Conservation (phyloP, 768 basidiomycete genomes). For the Pulveroboletus sp. region DNA sequence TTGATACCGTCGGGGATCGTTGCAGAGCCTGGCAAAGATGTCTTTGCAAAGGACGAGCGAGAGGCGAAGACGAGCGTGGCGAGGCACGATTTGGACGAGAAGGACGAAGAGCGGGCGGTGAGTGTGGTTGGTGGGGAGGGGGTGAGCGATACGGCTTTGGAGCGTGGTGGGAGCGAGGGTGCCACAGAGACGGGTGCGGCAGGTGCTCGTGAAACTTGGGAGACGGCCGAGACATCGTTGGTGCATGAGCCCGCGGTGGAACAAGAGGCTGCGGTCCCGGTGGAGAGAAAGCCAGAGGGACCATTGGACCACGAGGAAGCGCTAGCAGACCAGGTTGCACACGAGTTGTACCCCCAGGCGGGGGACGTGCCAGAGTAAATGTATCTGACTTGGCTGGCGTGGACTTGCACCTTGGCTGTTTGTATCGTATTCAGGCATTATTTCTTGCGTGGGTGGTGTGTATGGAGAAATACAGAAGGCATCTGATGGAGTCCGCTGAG, state of each 20-base stretch:
- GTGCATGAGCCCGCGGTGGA: neutral
- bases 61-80: conserved; percentile 37
- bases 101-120: conserved; percentile 32
- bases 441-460: too few relatives aligned
- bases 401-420: too few relatives aligned
- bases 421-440: too few relatives aligned
- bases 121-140: conserved; percentile 25
- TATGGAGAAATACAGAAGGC: too few relatives aligned
- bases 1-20: conserved; percentile 44
- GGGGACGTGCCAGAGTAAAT: conserved; percentile 11
- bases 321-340: conserved; percentile 47
- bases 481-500: too few relatives aligned
- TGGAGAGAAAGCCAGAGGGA: conserved; percentile 30
- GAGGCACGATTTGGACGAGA: conserved; percentile 4
- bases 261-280: neutral
- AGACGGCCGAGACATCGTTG: neutral
- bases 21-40: conserved; percentile 69
- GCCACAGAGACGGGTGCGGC: neutral
- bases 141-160: neutral
- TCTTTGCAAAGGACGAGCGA: conserved; percentile 54
- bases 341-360: conserved; percentile 48
- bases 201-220: neutral
- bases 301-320: conserved; percentile 47
- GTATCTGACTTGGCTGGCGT: neutral
- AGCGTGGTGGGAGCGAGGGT: neutral